Evolutionary conservation across 2,329 filamentous ascomycete species (phyloP), one percentile per base, ranked within the genome.

Genomic region (Alternaria tenuissima): DNA sequence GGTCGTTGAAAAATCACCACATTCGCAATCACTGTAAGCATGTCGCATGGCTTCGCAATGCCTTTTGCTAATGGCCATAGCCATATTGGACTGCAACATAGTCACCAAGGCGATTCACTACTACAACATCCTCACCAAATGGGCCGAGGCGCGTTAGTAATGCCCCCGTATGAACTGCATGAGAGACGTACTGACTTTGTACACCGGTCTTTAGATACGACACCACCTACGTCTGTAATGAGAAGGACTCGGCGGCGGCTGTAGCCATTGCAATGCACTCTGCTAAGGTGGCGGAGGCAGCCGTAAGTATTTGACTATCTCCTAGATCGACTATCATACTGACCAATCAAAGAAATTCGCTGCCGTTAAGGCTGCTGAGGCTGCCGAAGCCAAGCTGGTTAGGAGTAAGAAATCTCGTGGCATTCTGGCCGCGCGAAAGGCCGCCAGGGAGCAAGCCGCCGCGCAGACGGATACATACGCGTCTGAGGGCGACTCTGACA

Each of bases 111-210:
- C 9, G 14, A 28, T 34, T n/a, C 14, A 8, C 20, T 20, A 20
- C 20, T 20, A 20, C 36, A 36, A 7, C 5, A 46, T 12, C 24
- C 11, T 24, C n/a, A 8, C 14, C 16, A 12, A 16, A 72, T 72
- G 68, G 65, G 65, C 0, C 68, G 67, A 2, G 66, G 61, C 1
- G 70, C 43, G 28, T 30, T 30, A 30, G 28, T 30, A 30, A 11
- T 11, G 9, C 11, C 28, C 11, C 28, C 2, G 3, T 11, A 30
- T 1, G 28, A 30, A 30, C 28, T 12, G 28, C 28, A 30, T 30
- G 28, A 30, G 28, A 30, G 9, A 30, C 11, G 2, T 30, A 30
- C 28, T 30, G 28, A 30, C 28, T 30, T 30, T 30, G 28, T 30
- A 11, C 11, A 30, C 28, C 28, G 11, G 11, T 11, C 11, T 30